phyloP scores from a whole-genome alignment of 345 rosid species.

The Citrus cavaleriei region DNA sequence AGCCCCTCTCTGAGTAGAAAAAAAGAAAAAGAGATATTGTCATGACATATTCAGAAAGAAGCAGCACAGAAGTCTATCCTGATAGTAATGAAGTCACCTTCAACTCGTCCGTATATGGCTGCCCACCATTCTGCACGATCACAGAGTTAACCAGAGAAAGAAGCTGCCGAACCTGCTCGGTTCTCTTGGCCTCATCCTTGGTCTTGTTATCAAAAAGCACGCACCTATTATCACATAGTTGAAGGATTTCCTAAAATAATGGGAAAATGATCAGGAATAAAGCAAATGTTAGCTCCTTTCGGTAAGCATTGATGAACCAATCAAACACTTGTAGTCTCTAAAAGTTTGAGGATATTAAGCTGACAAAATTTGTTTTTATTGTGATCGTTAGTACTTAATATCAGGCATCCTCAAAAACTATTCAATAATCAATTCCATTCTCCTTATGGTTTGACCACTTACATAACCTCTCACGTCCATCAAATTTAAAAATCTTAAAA shows the following conservation, averaged over 20 bases:
- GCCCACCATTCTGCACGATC: constrained; percentile 56
- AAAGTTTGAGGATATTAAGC: background rate
- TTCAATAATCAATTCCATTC: background rate
- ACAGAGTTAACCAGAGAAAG: constrained; percentile 57
- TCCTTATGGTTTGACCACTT: background rate
- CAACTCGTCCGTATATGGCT: constrained; percentile 72
- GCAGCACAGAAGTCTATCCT: background rate
- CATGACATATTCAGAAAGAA: background rate
- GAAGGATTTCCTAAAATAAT: constrained; percentile 60
- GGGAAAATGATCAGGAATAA: background rate
- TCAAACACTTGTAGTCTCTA: background rate
- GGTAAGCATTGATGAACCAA: background rate
- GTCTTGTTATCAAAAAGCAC: constrained; percentile 89
- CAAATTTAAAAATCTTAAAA: background rate
- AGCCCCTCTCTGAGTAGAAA: constrained; percentile 53
- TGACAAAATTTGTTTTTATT: background rate
- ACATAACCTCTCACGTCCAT: background rate
- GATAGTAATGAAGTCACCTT: constrained; percentile 33
- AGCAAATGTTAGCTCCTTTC: background rate
- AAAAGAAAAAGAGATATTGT: background rate
- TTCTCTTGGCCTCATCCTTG: constrained; percentile 45
- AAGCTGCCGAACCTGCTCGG: constrained; percentile 56
- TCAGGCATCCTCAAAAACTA: background rate
- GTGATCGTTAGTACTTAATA: background rate
- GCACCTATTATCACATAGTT: constrained; percentile 47